Evolutionary conservation across 2,329 filamentous ascomycete genomes (phyloP).

Genomic region (Fusarium sp.): DNA sequence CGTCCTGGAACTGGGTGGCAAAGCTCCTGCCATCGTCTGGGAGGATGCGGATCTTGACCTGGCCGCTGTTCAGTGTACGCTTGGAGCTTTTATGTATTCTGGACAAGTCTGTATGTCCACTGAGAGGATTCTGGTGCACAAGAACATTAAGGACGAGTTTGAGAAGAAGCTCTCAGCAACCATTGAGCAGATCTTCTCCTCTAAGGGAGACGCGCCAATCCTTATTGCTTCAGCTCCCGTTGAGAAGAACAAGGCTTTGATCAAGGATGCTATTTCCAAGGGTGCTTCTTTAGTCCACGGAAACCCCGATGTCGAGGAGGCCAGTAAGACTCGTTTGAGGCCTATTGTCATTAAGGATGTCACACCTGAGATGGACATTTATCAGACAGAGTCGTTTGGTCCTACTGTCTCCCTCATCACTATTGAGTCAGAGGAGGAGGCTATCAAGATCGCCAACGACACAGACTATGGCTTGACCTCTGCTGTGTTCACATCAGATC

Average conservation of each 20-base stretch:
- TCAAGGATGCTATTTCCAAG: conserved; percentile 77
- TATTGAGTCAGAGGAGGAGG: conserved; percentile 79
- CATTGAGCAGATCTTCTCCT: conserved; percentile 61
- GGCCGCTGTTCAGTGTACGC: conserved; percentile 77
- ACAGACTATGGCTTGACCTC: conserved; percentile 83
- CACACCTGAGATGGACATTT: conserved; percentile 77
- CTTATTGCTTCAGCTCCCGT: conserved; percentile 78
- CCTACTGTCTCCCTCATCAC: conserved; percentile 79
- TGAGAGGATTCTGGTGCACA: conserved; percentile 77
- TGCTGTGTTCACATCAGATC: conserved; percentile 80
- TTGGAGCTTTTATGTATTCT: conserved; percentile 80
- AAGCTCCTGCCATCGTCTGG: conserved; percentile 83
- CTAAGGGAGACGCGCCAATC: conserved; percentile 76
- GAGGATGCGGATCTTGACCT: conserved; percentile 83
- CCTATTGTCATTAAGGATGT: conserved; percentile 79
- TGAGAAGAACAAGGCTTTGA: conserved; percentile 75
- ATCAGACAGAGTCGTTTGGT: conserved; percentile 82
- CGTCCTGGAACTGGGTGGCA: conserved; percentile 86
- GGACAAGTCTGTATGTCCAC: conserved; percentile 92
- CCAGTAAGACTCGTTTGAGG: conserved; percentile 63
- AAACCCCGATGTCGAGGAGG: conserved; percentile 53
- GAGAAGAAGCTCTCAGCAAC: conserved; percentile 59
- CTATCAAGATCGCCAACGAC: conserved; percentile 82
- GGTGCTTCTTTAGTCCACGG: conserved; percentile 70
- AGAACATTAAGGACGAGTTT: conserved; percentile 63